A percentile compares a stretch with the other conserved stretches of the same genome.
These are phyloP conservation scores for Dendrocalamus latiflorus DNA, from an alignment of 202 grass and related monocot genomes.

Conservation along the genomic window DNA sequence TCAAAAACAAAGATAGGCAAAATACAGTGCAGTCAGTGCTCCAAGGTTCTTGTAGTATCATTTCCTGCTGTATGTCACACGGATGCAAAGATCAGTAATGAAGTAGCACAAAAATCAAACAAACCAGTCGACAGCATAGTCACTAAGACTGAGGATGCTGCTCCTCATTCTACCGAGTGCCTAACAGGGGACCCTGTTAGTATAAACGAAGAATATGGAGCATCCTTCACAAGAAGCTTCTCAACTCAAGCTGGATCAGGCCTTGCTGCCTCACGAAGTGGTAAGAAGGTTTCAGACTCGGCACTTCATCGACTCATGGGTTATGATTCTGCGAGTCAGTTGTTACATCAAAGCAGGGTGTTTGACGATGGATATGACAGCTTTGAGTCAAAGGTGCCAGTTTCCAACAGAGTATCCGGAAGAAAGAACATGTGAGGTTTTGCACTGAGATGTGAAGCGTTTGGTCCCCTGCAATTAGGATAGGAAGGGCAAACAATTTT, in stretches of 20 bases:
- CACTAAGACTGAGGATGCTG: conserved; percentile 15
- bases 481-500: conserved; percentile 10
- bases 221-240: conserved; percentile 51
- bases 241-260: conserved; percentile 29
- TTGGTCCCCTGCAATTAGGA: not conserved
- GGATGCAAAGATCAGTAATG: conserved; percentile 8
- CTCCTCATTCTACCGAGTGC: conserved; percentile 21
- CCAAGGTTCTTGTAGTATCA: conserved; percentile 56
- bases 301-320: conserved; percentile 90
- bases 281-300: conserved; percentile 33
- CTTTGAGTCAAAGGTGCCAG: conserved; percentile 58
- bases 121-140: not conserved
- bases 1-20: conserved; percentile 55
- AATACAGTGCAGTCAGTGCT: conserved; percentile 71
- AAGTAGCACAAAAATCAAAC: conserved; percentile 6
- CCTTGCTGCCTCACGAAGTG: conserved; percentile 34
- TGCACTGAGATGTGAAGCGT: not conserved
- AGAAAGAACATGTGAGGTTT: conserved; percentile 41
- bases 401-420: conserved; percentile 49
- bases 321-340: conserved; percentile 82
- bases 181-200: conserved; percentile 23
- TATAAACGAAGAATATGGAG: conserved; percentile 36
- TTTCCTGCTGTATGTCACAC: conserved; percentile 33
- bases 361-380: conserved; percentile 50
- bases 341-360: conserved; percentile 42